These are phyloP conservation scores for Fusarium proliferatum DNA, from an alignment of 2,329 filamentous ascomycete genomes.

Conservation along the genomic window DNA sequence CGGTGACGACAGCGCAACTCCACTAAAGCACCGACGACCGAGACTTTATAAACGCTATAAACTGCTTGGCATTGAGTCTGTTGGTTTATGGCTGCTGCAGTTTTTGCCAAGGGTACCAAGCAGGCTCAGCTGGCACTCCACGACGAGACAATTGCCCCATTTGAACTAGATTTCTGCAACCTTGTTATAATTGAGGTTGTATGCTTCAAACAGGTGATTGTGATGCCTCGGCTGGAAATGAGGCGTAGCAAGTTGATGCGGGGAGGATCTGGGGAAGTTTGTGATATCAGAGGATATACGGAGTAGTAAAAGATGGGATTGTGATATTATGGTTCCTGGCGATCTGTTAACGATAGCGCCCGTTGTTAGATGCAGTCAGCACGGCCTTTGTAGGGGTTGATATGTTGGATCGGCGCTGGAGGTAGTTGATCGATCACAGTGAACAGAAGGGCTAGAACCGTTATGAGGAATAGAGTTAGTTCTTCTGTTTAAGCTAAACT, in stretches of 20 bases:
- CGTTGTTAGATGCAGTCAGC: neutral
- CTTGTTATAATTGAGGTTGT: neutral
- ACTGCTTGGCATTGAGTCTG: neutral
- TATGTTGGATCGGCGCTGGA: neutral
- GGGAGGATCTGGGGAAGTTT: constrained; percentile 19
- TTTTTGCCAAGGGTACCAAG: neutral
- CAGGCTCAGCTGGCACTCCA: neutral
- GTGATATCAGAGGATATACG: neutral
- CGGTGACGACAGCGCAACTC: constrained; percentile 34
- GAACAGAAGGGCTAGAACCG: neutral
- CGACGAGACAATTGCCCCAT: neutral
- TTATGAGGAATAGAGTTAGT: neutral
- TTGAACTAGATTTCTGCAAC: neutral
- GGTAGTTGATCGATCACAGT: neutral
- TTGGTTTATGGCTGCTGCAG: neutral
- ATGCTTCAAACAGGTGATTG: neutral
- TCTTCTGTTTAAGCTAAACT: neutral
- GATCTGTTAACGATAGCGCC: neutral
- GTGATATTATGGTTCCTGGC: constrained; percentile 6
- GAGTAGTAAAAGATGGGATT: neutral
- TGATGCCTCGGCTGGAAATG: constrained; percentile 18
- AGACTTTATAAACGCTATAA: neutral
- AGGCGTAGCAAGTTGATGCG: neutral
- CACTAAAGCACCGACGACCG: constrained; percentile 21
- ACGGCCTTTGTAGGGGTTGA: constrained; percentile 13